A percentile compares a stretch with the other conserved stretches of the same genome.
These are phyloP conservation scores for Nemania sp. DNA, from an alignment of 2,329 filamentous ascomycete species.

Conservation along the genomic window DNA sequence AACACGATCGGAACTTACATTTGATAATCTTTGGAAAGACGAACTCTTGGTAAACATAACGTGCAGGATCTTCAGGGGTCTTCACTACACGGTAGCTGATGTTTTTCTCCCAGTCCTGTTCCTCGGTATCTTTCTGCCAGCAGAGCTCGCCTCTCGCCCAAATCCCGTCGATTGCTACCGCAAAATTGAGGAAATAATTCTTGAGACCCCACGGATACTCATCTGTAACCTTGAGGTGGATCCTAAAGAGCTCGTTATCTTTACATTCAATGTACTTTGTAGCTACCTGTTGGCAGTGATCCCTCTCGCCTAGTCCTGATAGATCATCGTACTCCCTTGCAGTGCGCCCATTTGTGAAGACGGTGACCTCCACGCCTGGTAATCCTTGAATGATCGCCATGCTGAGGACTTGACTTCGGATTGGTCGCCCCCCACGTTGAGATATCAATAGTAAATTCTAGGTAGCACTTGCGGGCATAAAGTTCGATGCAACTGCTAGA, in stretches of 20 bases:
- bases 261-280: conserved; percentile 42
- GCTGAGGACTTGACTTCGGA: not conserved
- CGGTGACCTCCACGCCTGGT: conserved; percentile 42
- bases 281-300: not conserved
- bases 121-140: conserved; percentile 9
- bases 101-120: conserved; percentile 11
- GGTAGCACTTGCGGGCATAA: too few species aligned
- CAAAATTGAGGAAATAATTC: conserved; percentile 34
- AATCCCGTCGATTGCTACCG: conserved; percentile 40
- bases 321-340: conserved; percentile 41
- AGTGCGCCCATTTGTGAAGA: conserved; percentile 40
- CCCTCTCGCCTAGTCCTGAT: conserved; percentile 20
- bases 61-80: not conserved
- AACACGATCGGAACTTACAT: conserved; percentile 25
- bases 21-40: conserved; percentile 40
- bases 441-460: not conserved
- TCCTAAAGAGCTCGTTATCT: conserved; percentile 38
- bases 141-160: conserved; percentile 34
- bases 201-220: conserved; percentile 29
- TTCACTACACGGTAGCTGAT: conserved; percentile 21
- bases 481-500: not conserved
- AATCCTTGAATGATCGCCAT: conserved; percentile 47
- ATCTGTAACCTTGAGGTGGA: conserved; percentile 34
- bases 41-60: conserved; percentile 34
- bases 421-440: not conserved